Base-by-base conservation (phyloP, 2,329 filamentous ascomycete genomes). In the Fusarium kyushuense region DNA sequence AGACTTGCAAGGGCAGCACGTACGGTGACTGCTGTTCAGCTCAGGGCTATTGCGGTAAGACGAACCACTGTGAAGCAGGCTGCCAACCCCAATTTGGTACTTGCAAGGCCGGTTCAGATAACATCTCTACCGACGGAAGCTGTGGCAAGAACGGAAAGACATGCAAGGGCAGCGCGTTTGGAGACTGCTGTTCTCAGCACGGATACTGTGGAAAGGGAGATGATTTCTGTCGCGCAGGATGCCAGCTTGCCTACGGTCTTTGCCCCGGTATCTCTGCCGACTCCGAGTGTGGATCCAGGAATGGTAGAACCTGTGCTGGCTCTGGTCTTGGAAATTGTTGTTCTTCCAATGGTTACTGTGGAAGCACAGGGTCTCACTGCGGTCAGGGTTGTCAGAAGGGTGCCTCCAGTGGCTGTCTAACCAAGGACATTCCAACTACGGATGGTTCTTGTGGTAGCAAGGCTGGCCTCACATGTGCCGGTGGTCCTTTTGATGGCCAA, bases 131-230 rank as follows among this genome's bases (percentile, higher is more conserved):
- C 6, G 54, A 62, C 12, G 54, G 58, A 23, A 29, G 5, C 23
- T 63, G 59, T 21, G 58, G 54, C 10, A 62, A 59, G 25, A 62
- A 62, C 4, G 55, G 59, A 7, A 62, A 62, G 36, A 63, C 27
- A 29, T 63, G 48, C 6, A 63, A 63, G n/a, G 59, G 55, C 0
- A 62, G 58, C 5, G 2, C 3, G 1, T 60, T 6, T 5, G 58
- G 58, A 2, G 58, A 62, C 9, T 60, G 58, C 9, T 62, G 58
- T 14, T 62, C 55, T 3, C 9, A 43, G 17, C 7, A 60, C 8
- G 55, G 58, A 10, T 54, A 42, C 14, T 60, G 58, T 27, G 58
- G 58, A 5, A 62, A 62, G 16, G 35, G 14, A 1, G 41, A 54
- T 8, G 30, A 32, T 1, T 49, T 33, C 3, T 63, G 59, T n/a